Percentiles rank a stretch among this genome's conserved stretches.
Evolutionary conservation across 148 eudicot species (phyloP).

Genomic region (Rhododendron mucronatum): DNA sequence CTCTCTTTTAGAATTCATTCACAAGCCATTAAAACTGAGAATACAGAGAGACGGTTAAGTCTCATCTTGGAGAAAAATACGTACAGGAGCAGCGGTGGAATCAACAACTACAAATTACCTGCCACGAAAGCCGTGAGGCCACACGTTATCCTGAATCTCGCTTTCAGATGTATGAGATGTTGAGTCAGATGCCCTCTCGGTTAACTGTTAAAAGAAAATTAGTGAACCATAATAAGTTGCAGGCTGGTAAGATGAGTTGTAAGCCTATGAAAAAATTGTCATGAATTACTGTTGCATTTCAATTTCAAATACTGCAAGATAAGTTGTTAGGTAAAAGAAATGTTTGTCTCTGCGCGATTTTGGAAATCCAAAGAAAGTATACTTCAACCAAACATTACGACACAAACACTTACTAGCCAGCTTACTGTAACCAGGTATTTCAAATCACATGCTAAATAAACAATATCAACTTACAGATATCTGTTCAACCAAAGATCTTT

Average conservation of each 20-base stretch:
- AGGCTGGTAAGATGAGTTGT: background rate
- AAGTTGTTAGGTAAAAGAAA: background rate
- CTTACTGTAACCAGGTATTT: background rate
- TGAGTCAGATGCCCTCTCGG: constrained; percentile 59
- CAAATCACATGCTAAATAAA: background rate
- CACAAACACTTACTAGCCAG: background rate
- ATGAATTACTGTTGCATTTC: background rate
- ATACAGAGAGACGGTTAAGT: background rate
- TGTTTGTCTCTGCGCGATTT: background rate
- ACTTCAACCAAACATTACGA: background rate
- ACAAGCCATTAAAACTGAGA: background rate
- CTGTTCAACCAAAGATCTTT: background rate
- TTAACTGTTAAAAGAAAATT: constrained; percentile 39
- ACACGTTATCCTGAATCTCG: constrained; percentile 44
- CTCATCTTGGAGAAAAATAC: background rate
- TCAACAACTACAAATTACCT: constrained; percentile 44
- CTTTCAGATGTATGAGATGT: constrained; percentile 66
- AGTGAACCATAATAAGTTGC: constrained; percentile 17
- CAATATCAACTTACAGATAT: background rate
- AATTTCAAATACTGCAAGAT: background rate
- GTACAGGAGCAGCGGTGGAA: background rate
- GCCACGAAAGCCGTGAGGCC: constrained; percentile 35
- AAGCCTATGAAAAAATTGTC: background rate
- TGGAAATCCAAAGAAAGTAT: background rate
- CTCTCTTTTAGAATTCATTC: background rate